A percentile compares a stretch with the other conserved stretches of the same genome.
Evolutionary conservation across 805 yeast genomes (phyloP).

Genomic region (Spathaspora sp.): DNA sequence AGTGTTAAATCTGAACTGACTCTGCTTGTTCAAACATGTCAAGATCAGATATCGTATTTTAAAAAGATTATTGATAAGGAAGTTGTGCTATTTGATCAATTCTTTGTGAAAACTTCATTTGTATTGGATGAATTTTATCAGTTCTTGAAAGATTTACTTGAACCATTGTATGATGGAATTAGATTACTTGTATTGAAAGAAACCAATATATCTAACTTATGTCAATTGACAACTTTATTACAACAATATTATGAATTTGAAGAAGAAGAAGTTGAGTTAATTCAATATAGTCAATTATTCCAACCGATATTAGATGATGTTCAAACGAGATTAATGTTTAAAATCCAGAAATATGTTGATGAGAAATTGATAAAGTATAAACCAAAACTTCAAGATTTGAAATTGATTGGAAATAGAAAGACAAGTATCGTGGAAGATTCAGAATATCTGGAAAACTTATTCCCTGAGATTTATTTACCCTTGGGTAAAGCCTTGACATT

Average conservation of each 20-base stretch:
- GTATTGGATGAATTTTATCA: conserved; percentile 36
- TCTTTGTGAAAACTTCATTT: conserved; percentile 35
- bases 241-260: conserved; percentile 67
- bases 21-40: conserved; percentile 49
- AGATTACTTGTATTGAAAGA: conserved; percentile 71
- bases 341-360: conserved; percentile 72
- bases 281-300: conserved; percentile 53
- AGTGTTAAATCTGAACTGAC: conserved; percentile 4
- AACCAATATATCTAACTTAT: conserved; percentile 58
- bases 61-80: conserved; percentile 62
- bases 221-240: conserved; percentile 71
- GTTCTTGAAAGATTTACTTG: conserved; percentile 65
- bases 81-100: conserved; percentile 49
- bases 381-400: conserved; percentile 67
- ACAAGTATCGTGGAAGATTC: conserved; percentile 18
- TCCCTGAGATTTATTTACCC: conserved; percentile 64
- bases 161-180: conserved; percentile 71
- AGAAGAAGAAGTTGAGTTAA: conserved; percentile 52
- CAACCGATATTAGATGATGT: conserved; percentile 71
- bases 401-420: conserved; percentile 42
- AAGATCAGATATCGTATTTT: conserved; percentile 57
- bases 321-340: conserved; percentile 76
- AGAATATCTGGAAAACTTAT: conserved; percentile 35
- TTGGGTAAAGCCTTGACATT: conserved; percentile 64
- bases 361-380: conserved; percentile 62